Base-by-base conservation (phyloP, 345 rosid species). In the Pistacia vera region DNA sequence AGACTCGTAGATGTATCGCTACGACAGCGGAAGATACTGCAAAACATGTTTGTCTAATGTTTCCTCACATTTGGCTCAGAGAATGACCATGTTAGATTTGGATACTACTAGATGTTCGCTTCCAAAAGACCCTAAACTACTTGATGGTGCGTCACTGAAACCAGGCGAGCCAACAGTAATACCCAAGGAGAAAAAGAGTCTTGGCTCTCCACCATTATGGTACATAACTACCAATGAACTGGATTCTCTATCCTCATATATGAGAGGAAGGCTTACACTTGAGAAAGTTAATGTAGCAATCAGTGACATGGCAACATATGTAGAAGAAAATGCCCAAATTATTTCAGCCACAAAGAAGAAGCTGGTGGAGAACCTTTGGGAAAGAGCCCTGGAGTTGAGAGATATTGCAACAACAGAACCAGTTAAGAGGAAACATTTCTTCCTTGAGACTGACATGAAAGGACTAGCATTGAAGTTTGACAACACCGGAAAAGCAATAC, bases 211-310 rank as follows among this genome's bases (percentile, higher is more conserved):
- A 63, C 98, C 93, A 0, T 54, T 90, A 70, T 93, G 98, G 95
- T 81, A 85, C 77, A 83, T 95, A 66, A 92, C 89, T 78, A 76
- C 88, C 28, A 86, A 83, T 2, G 98, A 95, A 77, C 86, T 92
- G 56, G 89, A 88, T 84, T 90, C 97, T 3, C 74, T 93, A 62
- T 79, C 97, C 14, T 84, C 91, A 68, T 95, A 95, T 82, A 95
- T 95, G 99, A 93, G 88, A 88, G 99, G 98, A 78, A 89, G 99
- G 79, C 98, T 95, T 46, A 95, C 96, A 1, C 74, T 90, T 20
- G 98, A 95, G 78, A 95, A 90, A 87, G 90, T 93, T 81, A 95
- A 95, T 81, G 96, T 97, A n/a, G 93, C 97, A 38, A 84, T 95
- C 49, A 90, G 74, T 88, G 99, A 93, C 83, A 92, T 93, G 95